These are phyloP conservation scores for Auricularia sp. DNA, from an alignment of 768 basidiomycete genomes.

Conservation along the genomic window DNA sequence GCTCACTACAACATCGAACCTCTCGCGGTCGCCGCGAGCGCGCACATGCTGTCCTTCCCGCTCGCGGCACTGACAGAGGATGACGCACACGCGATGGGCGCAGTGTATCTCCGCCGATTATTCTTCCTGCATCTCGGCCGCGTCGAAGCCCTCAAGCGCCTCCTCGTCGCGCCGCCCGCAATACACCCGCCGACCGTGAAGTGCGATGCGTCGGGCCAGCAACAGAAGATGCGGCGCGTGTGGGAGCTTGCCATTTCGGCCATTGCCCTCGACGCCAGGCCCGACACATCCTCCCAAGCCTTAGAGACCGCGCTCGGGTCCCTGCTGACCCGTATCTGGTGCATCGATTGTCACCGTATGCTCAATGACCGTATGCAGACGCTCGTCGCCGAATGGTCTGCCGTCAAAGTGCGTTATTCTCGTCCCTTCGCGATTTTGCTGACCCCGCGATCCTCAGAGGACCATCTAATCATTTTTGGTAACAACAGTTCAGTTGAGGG, in stretches of 20 bases:
- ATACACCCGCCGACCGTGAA: constrained; percentile 55
- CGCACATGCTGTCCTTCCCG: constrained; percentile 62
- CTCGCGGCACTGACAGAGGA: constrained; percentile 63
- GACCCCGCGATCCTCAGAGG: too few relatives aligned
- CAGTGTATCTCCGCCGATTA: constrained; percentile 67
- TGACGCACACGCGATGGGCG: constrained; percentile 57
- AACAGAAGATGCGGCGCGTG: constrained; percentile 48
- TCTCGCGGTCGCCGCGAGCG: constrained; percentile 65
- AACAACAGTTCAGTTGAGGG: too few relatives aligned
- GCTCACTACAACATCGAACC: constrained; percentile 57
- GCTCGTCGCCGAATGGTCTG: too few relatives aligned
- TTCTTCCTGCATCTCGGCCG: constrained; percentile 82
- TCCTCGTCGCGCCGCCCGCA: constrained; percentile 48
- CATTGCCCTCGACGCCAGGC: constrained; percentile 54
- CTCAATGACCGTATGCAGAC: too few relatives aligned
- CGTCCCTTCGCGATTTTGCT: too few relatives aligned
- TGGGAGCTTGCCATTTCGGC: constrained; percentile 79
- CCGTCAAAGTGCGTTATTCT: too few relatives aligned
- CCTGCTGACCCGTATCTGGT: too few relatives aligned
- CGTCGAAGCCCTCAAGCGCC: constrained; percentile 69
- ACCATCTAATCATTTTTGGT: not conserved
- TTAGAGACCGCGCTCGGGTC: too few relatives aligned
- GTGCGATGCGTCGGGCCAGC: constrained; percentile 64
- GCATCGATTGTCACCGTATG: too few relatives aligned
- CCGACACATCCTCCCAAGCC: too few relatives aligned